Conservation (phyloP, 257 asterid genomes). For the Scutellaria minor region DNA sequence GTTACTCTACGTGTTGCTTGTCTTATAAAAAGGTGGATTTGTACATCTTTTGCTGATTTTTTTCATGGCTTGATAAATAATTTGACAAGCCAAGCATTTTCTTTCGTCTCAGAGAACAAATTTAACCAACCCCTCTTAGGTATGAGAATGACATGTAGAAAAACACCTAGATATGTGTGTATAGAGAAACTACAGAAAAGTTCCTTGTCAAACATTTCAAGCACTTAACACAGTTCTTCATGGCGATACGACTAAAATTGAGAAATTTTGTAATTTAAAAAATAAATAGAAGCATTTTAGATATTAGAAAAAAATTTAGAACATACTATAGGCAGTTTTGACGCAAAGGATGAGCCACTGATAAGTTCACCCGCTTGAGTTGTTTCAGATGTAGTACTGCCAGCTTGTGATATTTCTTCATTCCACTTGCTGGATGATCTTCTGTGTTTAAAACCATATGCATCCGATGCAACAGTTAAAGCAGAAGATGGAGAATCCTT, state of each 20-base stretch:
- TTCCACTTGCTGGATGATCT: constrained; percentile 73
- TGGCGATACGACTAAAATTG: neutral
- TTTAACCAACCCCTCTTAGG: too few species aligned
- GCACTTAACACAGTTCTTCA: constrained; percentile 6
- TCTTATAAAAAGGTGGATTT: too few species aligned
- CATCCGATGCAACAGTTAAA: constrained; percentile 43
- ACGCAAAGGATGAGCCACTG: constrained; percentile 59
- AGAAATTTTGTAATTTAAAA: neutral
- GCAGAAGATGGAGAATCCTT: constrained; percentile 67
- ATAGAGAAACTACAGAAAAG: constrained; percentile 1
- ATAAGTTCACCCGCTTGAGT: constrained; percentile 78
- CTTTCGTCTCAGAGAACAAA: too few species aligned
- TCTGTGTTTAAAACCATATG: constrained; percentile 43
- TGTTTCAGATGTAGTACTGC: constrained; percentile 73
- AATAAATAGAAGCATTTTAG: constrained; percentile 14
- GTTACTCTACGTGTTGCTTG: too few species aligned
- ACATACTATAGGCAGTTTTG: constrained; percentile 65
- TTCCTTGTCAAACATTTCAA: neutral
- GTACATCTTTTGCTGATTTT: too few species aligned
- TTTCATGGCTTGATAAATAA: too few species aligned
- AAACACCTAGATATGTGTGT: neutral
- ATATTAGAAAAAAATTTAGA: constrained; percentile 22
- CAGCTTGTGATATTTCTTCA: constrained; percentile 80
- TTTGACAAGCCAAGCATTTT: too few species aligned
- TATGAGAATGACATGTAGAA: constrained; percentile 4